These are phyloP conservation scores for Ligustrum vulgare DNA, from an alignment of 257 asterid genomes.

Conservation along the genomic window DNA sequence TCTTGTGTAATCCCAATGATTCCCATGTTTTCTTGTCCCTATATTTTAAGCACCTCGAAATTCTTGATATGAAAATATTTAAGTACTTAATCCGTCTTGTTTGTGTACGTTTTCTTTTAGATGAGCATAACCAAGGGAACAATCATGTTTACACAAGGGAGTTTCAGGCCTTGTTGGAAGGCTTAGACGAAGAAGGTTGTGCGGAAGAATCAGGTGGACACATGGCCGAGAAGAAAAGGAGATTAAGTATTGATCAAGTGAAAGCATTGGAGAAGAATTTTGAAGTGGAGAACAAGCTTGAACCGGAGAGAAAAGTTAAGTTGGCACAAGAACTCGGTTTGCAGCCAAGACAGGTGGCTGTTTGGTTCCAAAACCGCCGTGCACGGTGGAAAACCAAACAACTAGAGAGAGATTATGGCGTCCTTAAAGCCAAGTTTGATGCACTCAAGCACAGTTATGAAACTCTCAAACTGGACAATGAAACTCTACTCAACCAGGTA, in stretches of 20 bases:
- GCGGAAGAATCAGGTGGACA: constrained; percentile 69
- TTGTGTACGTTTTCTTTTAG: constrained; percentile 39
- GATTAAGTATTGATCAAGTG: constrained; percentile 74
- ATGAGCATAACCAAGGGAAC: constrained; percentile 47
- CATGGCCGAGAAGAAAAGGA: constrained; percentile 65
- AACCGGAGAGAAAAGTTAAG: constrained; percentile 82
- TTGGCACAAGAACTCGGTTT: constrained; percentile 83
- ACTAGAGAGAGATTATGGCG: constrained; percentile 71
- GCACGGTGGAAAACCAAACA: constrained; percentile 94
- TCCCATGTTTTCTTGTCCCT: constrained; percentile 52
- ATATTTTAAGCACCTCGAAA: constrained; percentile 17
- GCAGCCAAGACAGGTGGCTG: constrained; percentile 95
- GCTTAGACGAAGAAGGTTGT: constrained; percentile 73
- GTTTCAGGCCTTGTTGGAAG: constrained; percentile 69
- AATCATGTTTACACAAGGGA: constrained; percentile 57
- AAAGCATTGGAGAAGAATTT: constrained; percentile 86
- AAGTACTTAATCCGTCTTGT: constrained; percentile 23
- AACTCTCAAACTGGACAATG: constrained; percentile 57
- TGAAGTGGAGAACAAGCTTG: constrained; percentile 88
- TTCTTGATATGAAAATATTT: constrained; percentile 6
- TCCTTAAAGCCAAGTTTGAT: constrained; percentile 70
- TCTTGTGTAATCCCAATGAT: constrained; percentile 23
- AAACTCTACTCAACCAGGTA: constrained; percentile 66
- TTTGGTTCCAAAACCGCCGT: constrained; percentile 95
- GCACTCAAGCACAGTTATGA: constrained; percentile 58